Conservation (phyloP, 2,329 filamentous ascomycete genomes). For the Botrytis elliptica region DNA sequence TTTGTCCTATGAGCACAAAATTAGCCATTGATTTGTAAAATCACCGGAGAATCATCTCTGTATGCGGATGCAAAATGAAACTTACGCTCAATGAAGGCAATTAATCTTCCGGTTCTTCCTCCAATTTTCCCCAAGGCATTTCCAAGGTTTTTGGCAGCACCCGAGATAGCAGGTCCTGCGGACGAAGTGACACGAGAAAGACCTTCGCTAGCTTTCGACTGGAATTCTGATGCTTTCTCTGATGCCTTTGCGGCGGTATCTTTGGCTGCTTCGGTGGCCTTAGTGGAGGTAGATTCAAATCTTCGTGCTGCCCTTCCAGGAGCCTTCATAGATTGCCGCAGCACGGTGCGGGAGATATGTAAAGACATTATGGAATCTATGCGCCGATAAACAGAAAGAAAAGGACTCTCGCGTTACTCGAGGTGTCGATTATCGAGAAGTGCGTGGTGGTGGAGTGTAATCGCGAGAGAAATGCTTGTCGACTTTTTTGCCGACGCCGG, state of each 20-base stretch:
- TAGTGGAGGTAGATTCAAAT: constrained; percentile 58
- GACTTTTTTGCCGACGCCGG: constrained; percentile 32
- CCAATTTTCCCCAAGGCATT: constrained; percentile 73
- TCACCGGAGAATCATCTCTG: constrained; percentile 13
- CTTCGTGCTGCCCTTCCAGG: constrained; percentile 41
- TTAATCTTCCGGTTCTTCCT: constrained; percentile 75
- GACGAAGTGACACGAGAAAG: constrained; percentile 78
- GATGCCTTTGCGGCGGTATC: constrained; percentile 46
- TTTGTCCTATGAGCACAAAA: constrained; percentile 59
- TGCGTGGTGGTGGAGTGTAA: constrained; percentile 31
- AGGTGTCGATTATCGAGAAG: constrained; percentile 32
- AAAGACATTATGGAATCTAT: constrained; percentile 36
- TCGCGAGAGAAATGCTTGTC: constrained; percentile 27
- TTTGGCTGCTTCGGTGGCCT: constrained; percentile 48
- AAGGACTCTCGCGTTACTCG: constrained; percentile 25
- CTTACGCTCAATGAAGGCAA: constrained; percentile 86
- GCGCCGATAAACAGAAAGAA: constrained; percentile 27
- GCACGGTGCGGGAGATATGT: constrained; percentile 35
- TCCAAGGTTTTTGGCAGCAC: constrained; percentile 66
- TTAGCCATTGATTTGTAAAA: constrained; percentile 31
- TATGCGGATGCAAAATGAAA: constrained; percentile 27
- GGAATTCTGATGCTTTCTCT: constrained; percentile 46
- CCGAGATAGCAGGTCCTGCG: constrained; percentile 73
- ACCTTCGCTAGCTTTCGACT: constrained; percentile 73
- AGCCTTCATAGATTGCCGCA: constrained; percentile 37